Percentiles rank a stretch among this genome's conserved stretches.
Conservation (phyloP, 768 basidiomycete species). For the Leccinum rimulosum region DNA sequence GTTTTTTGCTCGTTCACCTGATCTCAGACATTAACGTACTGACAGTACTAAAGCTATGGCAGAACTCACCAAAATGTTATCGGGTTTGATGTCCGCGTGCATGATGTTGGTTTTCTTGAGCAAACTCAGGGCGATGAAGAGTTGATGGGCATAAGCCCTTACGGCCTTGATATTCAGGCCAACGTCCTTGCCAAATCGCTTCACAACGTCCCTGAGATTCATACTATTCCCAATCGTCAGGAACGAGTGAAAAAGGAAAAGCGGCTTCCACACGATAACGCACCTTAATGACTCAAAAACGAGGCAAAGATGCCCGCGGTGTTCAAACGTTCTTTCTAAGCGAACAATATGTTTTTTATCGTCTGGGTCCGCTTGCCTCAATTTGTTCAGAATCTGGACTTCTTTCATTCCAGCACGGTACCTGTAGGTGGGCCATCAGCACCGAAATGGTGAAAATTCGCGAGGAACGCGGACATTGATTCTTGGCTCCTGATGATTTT, state of each 20-base stretch:
- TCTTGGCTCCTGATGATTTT: conserved; percentile 97
- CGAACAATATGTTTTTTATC: conserved; percentile 96
- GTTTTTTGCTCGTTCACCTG: conserved; percentile 97
- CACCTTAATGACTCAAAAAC: conserved; percentile 95
- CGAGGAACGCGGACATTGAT: conserved; percentile 70
- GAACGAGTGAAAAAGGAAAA: conserved; percentile 7
- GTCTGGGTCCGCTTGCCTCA: conserved; percentile 87
- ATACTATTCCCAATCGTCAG: conserved; percentile 52
- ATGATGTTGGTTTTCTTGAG: conserved; percentile 90
- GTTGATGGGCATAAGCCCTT: conserved; percentile 97
- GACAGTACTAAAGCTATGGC: conserved; percentile 12
- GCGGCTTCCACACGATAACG: conserved; percentile 16
- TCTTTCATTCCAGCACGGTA: conserved; percentile 94
- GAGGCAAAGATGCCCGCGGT: conserved; percentile 92
- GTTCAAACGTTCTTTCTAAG: conserved; percentile 93
- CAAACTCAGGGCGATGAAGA: conserved; percentile 83
- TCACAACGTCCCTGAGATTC: conserved; percentile 97
- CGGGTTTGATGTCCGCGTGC: conserved; percentile 99
- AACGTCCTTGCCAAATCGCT: conserved; percentile 97
- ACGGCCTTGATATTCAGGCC: conserved; percentile 95
- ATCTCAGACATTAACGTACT: conserved; percentile 10
- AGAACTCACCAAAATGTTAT: conserved; percentile 84
- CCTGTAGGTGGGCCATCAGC: conserved; percentile 45
- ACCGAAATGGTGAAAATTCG: conserved; percentile 1
- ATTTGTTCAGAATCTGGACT: conserved; percentile 80